Evolutionary conservation across 2,329 filamentous ascomycete species (phyloP).

Genomic region (Monosporascus sp.): DNA sequence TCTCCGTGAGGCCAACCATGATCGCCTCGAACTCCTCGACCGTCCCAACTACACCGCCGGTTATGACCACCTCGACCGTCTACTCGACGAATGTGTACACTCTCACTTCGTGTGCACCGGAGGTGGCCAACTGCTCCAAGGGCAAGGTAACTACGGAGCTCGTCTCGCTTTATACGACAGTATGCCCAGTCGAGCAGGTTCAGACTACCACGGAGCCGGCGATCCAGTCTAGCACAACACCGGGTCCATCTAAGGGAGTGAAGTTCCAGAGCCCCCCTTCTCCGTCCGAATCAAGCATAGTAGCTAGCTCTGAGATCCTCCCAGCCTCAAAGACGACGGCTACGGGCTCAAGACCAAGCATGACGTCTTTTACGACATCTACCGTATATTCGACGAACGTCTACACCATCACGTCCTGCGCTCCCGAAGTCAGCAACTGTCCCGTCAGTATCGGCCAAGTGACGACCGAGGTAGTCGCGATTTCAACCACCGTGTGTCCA

Average conservation of each 20-base stretch:
- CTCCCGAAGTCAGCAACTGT: slow-evolving; percentile 20
- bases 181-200: slow-evolving; percentile 19
- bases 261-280: not conserved
- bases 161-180: slow-evolving; percentile 24
- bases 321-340: slow-evolving; percentile 4
- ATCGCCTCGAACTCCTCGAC: slow-evolving; percentile 7
- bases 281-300: slow-evolving; percentile 1
- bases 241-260: not conserved
- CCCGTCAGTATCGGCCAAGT: slow-evolving; percentile 17
- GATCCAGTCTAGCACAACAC: not conserved
- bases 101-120: slow-evolving; percentile 20
- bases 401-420: slow-evolving; percentile 23
- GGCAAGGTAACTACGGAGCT: slow-evolving; percentile 24
- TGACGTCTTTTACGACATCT: slow-evolving; percentile 21
- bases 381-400: slow-evolving; percentile 24
- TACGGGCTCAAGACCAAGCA: not conserved
- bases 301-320: slow-evolving; percentile 1
- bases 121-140: slow-evolving; percentile 19
- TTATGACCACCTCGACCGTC: slow-evolving; percentile 21
- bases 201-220: slow-evolving; percentile 5
- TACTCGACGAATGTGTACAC: slow-evolving; percentile 25
- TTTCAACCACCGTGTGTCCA: slow-evolving; percentile 25
- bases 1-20: slow-evolving; percentile 1
- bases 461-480: slow-evolving; percentile 21
- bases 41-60: slow-evolving; percentile 3